These are phyloP conservation scores for Sporodiniella umbellata DNA, from an alignment of 371 early-diverging fungal species.

Conservation along the genomic window DNA sequence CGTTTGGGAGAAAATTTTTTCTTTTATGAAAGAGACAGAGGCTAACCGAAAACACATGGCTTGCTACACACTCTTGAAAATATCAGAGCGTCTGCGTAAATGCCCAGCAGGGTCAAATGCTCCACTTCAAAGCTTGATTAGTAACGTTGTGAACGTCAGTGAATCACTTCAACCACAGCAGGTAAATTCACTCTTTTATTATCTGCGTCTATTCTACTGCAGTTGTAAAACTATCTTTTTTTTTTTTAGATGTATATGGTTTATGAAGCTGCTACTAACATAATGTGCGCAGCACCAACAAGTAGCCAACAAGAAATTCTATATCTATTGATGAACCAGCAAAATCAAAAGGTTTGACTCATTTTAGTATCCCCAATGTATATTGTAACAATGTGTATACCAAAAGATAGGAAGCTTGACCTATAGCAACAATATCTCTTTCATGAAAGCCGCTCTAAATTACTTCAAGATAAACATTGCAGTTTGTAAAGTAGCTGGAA, in stretches of 20 bases:
- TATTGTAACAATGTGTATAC: no score
- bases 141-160: conserved; percentile 50
- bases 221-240: background rate
- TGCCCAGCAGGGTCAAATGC: no score
- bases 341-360: conserved; percentile 4
- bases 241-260: conserved; percentile 68
- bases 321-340: conserved; percentile 1
- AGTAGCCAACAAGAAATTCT: background rate
- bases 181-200: conserved; percentile 29
- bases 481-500: conserved; percentile 79
- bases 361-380: no score
- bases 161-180: conserved; percentile 78
- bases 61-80: conserved; percentile 96
- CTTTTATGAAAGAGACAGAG: conserved; percentile 95
- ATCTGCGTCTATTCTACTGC: background rate
- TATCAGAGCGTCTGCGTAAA: conserved; percentile 68
- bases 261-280: conserved; percentile 86
- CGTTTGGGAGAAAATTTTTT: conserved; percentile 94
- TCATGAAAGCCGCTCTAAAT: conserved; percentile 3
- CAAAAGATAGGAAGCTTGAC: no score
- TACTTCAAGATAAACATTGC: conserved; percentile 80
- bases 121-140: background rate
- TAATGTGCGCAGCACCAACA: conserved; percentile 4
- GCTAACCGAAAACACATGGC: conserved; percentile 99
- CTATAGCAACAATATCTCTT: background rate